These are phyloP conservation scores for Chlamydomonas eustigma DNA, from an alignment of 139 green algal species.

Conservation along the genomic window DNA sequence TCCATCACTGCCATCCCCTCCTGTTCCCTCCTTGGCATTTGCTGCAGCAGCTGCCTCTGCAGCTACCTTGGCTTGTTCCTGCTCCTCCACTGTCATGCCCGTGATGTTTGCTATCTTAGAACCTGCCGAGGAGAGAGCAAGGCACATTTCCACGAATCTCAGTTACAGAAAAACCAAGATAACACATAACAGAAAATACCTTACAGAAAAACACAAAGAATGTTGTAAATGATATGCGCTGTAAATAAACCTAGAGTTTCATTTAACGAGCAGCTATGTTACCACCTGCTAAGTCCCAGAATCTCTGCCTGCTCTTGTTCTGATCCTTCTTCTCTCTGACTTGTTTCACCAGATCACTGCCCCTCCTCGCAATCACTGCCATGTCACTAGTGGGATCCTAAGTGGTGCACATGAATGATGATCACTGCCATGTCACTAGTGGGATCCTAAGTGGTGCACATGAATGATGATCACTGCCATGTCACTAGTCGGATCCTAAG, in stretches of 20 bases:
- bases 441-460: constrained; percentile 87
- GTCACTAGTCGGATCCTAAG: constrained; percentile 93
- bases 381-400: constrained; percentile 95
- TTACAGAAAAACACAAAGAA: too few relatives aligned
- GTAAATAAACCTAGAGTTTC: neutral
- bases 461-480: constrained; percentile 96
- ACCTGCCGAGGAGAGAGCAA: constrained; percentile 3
- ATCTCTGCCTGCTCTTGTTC: constrained; percentile 82
- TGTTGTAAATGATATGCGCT: too few relatives aligned
- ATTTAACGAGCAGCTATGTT: neutral
- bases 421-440: constrained; percentile 97
- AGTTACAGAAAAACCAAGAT: too few relatives aligned
- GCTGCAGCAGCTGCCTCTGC: constrained; percentile 22
- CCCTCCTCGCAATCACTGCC: constrained; percentile 84
- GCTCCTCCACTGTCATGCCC: constrained; percentile 81
- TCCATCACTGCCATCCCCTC: constrained; percentile 44
- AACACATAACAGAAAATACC: too few relatives aligned
- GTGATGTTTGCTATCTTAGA: constrained; percentile 95
- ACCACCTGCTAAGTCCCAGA: constrained; percentile 79
- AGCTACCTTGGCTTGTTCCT: constrained; percentile 45
- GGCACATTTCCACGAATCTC: too few relatives aligned
- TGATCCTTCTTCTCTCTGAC: constrained; percentile 88
- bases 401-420: constrained; percentile 77
- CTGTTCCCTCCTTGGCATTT: constrained; percentile 17
- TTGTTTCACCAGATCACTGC: constrained; percentile 49